These are phyloP conservation scores for Pseudonectria foliicola DNA, from an alignment of 2,329 filamentous ascomycete genomes.

Conservation along the genomic window DNA sequence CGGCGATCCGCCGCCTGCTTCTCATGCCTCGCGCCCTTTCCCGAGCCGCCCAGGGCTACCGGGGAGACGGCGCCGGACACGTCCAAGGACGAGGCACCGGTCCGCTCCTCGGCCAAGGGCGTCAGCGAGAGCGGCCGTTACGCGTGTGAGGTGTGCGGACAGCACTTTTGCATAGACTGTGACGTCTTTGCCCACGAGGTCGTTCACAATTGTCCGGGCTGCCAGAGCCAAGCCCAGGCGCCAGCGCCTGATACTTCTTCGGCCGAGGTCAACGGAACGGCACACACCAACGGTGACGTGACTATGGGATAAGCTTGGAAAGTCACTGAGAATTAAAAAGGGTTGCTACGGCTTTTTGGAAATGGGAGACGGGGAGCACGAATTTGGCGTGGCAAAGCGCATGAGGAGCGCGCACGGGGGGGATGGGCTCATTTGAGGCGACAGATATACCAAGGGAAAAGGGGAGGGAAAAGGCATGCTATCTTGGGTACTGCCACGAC, in stretches of 20 bases:
- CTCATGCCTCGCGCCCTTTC: slow-evolving; percentile 70
- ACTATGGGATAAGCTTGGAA: slow-evolving; percentile 28
- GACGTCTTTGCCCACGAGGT: slow-evolving; percentile 93
- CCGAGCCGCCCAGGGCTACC: slow-evolving; percentile 32
- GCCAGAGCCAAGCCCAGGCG: slow-evolving; percentile 46
- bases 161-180: slow-evolving; percentile 97
- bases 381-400: too few relatives aligned
- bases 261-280: slow-evolving; percentile 24
- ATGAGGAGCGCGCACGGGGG: too few relatives aligned
- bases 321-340: not conserved
- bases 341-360: not conserved
- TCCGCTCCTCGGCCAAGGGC: slow-evolving; percentile 41
- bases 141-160: slow-evolving; percentile 76
- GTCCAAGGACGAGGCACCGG: slow-evolving; percentile 13
- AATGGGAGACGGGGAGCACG: too few relatives aligned
- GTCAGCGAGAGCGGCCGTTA: slow-evolving; percentile 85
- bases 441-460: too few relatives aligned
- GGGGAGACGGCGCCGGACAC: slow-evolving; percentile 11
- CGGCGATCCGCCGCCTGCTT: slow-evolving; percentile 59
- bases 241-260: slow-evolving; percentile 9
- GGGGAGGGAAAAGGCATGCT: too few relatives aligned
- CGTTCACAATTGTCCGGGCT: slow-evolving; percentile 92
- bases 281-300: slow-evolving; percentile 36
- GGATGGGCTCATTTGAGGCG: too few relatives aligned
- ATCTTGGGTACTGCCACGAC: too few relatives aligned